A percentile compares a stretch with the other conserved stretches of the same genome.
Evolutionary conservation across 2,329 filamentous ascomycete species (phyloP).

Genomic region (Cadophora gregata): DNA sequence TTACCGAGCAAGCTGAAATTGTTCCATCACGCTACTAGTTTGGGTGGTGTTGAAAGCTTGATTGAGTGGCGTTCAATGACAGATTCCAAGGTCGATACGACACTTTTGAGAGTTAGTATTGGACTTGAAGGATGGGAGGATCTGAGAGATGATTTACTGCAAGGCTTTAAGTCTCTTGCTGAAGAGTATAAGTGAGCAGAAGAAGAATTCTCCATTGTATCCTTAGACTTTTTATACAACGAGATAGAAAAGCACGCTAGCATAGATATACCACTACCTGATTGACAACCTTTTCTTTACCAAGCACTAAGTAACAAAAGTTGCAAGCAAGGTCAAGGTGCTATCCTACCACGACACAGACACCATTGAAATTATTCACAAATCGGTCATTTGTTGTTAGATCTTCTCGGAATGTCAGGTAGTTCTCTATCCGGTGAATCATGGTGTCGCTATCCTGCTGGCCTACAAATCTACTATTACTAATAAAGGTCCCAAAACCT

Average conservation of each 20-base stretch:
- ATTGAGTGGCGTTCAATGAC: slow-evolving; percentile 97
- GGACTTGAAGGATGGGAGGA: slow-evolving; percentile 90
- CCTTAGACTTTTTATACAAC: not conserved
- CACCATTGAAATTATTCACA: not conserved
- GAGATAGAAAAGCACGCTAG: not conserved
- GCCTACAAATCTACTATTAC: not conserved
- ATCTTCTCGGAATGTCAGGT: too few species aligned
- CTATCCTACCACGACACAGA: too few species aligned
- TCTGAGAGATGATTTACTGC: slow-evolving; percentile 74
- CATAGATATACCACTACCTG: too few species aligned
- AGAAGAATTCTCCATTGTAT: not conserved
- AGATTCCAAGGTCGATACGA: slow-evolving; percentile 73
- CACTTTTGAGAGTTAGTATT: slow-evolving; percentile 80
- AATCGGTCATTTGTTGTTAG: too few species aligned
- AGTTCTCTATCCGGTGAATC: too few species aligned
- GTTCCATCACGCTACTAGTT: slow-evolving; percentile 93
- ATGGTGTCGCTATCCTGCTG: not conserved
- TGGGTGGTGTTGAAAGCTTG: slow-evolving; percentile 93
- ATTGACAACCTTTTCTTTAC: too few species aligned
- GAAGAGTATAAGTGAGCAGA: not conserved
- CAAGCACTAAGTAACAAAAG: too few species aligned
- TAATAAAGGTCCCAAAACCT: not conserved
- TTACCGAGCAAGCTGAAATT: slow-evolving; percentile 80
- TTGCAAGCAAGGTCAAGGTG: not conserved
- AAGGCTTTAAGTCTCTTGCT: slow-evolving; percentile 59